Evolutionary conservation across 192 early-diverging fungal genomes (phyloP), one percentile per base, ranked within the genome.

Genomic region (Backusella sp.): DNA sequence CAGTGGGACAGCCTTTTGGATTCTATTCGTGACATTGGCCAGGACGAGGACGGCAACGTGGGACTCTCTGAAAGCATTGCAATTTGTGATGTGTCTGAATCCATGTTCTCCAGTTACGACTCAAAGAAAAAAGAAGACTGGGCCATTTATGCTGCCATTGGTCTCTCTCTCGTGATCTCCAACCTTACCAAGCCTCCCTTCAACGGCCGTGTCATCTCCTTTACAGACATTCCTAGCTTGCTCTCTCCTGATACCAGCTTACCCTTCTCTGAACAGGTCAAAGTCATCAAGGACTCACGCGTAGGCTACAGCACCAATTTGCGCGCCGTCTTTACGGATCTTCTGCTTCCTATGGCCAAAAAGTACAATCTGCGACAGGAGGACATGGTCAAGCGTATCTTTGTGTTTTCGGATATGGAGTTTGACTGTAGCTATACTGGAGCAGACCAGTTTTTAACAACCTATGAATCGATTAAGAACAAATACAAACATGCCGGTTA

Each of bases 361-460:
- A 62, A 77, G 21, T 75, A 66, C 65, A 85, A 77, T 7, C 12
- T 88, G 0, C 19, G 35, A 0, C 62, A 78, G 21, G 66, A 87
- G 37, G 82, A 82, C 6, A 88, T 88, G 87, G 79, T 86, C 17
- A 85, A 88, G 79, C 84, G 84, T 4, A 65, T 88, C 69, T 85
- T 88, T 75, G 67, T 88, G 21, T 84, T 88, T 28, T 81, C 86
- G 2, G 87, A 88, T 44, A 88, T 88, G 87, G 82, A 88, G 68
- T 88, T 88, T 72, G 75, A 88, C 21, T 5, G 1, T 15, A 21
- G 9, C 0, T 42, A 11, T n/a, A 46, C n/a, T 30, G 30, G 7
- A 73, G 35, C 15, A 11, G 52, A 37, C 1, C 52, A 72, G 21
- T 37, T 70, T 32, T 62, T 72, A 8, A 88, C 87, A 9, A 82